Evolutionary conservation across 2,329 filamentous ascomycete genomes (phyloP), one percentile per base, ranked within the genome.

Genomic region (Chrysoporthe puriensis): DNA sequence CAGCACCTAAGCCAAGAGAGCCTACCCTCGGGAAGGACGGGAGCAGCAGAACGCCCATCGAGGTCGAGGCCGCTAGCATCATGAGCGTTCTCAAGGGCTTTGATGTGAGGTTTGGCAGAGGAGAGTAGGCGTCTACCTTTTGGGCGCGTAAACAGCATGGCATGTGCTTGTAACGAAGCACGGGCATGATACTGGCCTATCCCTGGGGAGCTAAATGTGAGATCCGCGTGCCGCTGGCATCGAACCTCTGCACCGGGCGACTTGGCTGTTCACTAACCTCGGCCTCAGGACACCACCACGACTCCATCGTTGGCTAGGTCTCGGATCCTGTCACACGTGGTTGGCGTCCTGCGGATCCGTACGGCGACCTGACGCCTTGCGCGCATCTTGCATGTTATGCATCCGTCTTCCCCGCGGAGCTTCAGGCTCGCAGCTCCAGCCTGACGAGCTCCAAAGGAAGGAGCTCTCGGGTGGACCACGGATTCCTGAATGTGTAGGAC

Each of bases 41-140:
- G 79, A 62, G 75, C 76, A 65, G 77, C 76, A 64, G 78, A 42
- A 66, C 80, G 69, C 88, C 91, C 1, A 88, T 94, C 73, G 91
- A 94, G 76, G 91, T 94, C 18, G 91, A 94, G 78, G 91, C 91
- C 7, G 91, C 91, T 0, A 94, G 91, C 77, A 93, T 94, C 65
- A 94, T 94, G 91, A 90, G 90, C 54, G 91, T 94, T n/a, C 79
- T 94, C 69, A 92, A 91, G 77, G 90, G 91, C 71, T 94, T 94
- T 79, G 91, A 94, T 74, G 84, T 92, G 62, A 82, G 91, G 64
- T 94, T 94, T 76, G 88, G 88, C n/a, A 75, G 76, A 64, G 74
- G 74, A 3, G 71, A 75, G 54, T 75, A 69, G 50, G 7, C 6
- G 1, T 21, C 40, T 4, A 16, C 13, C 50, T 54, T 54, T 4